phyloP scores from a whole-genome alignment of 768 basidiomycete genomes.

The Phallus indusiatus region DNA sequence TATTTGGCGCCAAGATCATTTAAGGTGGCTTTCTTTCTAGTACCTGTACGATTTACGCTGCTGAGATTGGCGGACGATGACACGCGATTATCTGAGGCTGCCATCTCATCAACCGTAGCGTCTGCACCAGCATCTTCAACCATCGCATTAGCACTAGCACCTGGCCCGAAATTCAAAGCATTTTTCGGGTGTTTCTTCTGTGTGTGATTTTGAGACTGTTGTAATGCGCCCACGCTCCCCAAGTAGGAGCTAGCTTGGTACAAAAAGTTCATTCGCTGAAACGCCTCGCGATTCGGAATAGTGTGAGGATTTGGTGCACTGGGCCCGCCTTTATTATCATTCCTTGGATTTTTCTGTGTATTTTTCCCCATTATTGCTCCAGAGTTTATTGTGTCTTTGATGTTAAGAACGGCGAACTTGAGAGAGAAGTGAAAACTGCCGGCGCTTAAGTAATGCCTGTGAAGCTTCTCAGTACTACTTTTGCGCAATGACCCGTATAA shows the following conservation, averaged over 20 bases:
- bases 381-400: not conserved
- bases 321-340: slow-evolving; percentile 23
- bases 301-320: slow-evolving; percentile 39
- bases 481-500: slow-evolving; percentile 59
- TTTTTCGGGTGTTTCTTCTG: not conserved
- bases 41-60: not conserved
- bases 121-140: not conserved
- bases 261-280: slow-evolving; percentile 78
- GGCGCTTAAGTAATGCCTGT: too few species aligned
- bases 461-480: not conserved
- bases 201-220: slow-evolving; percentile 10
- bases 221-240: slow-evolving; percentile 15
- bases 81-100: not conserved
- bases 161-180: not conserved
- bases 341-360: slow-evolving; percentile 9
- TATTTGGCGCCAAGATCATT: slow-evolving; percentile 58
- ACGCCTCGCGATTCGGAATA: slow-evolving; percentile 62
- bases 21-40: slow-evolving; percentile 21
- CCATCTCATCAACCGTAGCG: not conserved
- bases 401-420: not conserved
- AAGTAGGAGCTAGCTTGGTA: slow-evolving; percentile 50
- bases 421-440: not conserved
- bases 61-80: too few species aligned
- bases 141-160: not conserved
- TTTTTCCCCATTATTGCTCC: slow-evolving; percentile 60